phyloP scores from a whole-genome alignment of 352 stramenopile species.

The Globisporangium yorkense region DNA sequence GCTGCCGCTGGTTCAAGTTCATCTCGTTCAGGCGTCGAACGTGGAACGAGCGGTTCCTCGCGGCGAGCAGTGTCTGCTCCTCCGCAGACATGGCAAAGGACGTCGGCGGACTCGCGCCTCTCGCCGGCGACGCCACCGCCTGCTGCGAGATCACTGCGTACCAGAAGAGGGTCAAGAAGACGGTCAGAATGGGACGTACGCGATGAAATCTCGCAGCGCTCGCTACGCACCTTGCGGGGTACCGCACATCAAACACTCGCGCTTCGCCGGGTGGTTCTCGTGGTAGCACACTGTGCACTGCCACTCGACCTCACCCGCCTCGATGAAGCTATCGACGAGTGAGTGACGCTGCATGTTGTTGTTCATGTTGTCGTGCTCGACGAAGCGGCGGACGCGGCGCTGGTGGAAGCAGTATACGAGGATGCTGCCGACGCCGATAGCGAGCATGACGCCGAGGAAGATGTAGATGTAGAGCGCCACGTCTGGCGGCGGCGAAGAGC shows the following conservation, averaged over 20 bases:
- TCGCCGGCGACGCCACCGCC: slow-evolving; percentile 26
- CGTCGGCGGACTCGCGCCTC: slow-evolving; percentile 14
- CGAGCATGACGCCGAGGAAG: slow-evolving; percentile 58
- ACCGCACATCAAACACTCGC: slow-evolving; percentile 78
- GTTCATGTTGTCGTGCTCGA: slow-evolving; percentile 65
- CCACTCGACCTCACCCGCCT: slow-evolving; percentile 68
- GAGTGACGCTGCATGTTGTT: slow-evolving; percentile 88
- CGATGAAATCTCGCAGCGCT: too few relatives aligned
- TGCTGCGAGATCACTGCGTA: slow-evolving; percentile 65
- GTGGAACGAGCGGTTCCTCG: slow-evolving; percentile 71
- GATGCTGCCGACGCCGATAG: slow-evolving; percentile 31
- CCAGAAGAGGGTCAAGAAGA: neutral
- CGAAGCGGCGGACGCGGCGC: slow-evolving; percentile 43
- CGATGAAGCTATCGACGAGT: slow-evolving; percentile 72
- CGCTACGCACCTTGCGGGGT: slow-evolving; percentile 49
- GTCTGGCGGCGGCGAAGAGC: slow-evolving; percentile 8
- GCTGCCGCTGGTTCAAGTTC: slow-evolving; percentile 76
- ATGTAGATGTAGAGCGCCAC: slow-evolving; percentile 71
- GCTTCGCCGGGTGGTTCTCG: slow-evolving; percentile 78
- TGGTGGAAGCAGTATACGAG: slow-evolving; percentile 66
- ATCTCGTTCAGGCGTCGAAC: slow-evolving; percentile 74
- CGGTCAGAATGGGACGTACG: neutral
- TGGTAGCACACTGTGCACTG: slow-evolving; percentile 82
- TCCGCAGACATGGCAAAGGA: slow-evolving; percentile 27
- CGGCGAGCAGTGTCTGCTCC: slow-evolving; percentile 33